Evolutionary conservation across 1,139 yeast species (phyloP), one percentile per base, ranked within the genome.

Genomic region (Geotrichum phurueaensis): DNA sequence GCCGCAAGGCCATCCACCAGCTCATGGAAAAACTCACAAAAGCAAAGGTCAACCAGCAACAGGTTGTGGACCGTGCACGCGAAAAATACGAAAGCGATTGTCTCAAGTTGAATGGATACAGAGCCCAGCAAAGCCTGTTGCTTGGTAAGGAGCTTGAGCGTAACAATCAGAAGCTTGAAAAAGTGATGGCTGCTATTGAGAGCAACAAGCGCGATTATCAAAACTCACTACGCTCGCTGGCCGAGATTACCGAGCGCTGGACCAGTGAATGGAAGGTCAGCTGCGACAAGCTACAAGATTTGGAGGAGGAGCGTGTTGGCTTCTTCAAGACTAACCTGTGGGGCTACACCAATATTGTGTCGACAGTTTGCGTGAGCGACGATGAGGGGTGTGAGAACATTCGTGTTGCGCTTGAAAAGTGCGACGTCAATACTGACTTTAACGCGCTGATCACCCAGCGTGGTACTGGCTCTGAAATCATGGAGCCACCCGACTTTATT

Each of bases 251-350:
- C 66, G 88, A 85, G 51, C 77, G 81, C 6, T 94, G 92, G 88
- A 80, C 84, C 61, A 76, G 83, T 51, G 96, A 91, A 68, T 94
- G 99, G 99, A 79, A 81, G 59, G 74, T 78, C 23, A 79, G 89
- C 0, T 81, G 92, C 53, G 83, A 81, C 64, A 85, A 84, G 66
- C 79, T 89, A 64, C 96, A 92, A 73, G 84, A 79, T 63, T 75
- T 89, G 65, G 99, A 94, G 70, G 83, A 83, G 57, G 91, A 89
- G 68, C 81, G 96, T 65, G 84, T 91, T 60, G 87, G 87, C 67
- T 81, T 86, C 63, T 71, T 89, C 61, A 89, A 91, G 68, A 79
- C 87, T 20, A 89, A 87, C 68, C 74, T 95, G 65, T 95, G 96
- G 86, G 87, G 86, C 53, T 92, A 81, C 71, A 86, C 96, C 59